Evolutionary conservation across 2,329 filamentous ascomycete genomes (phyloP).

Genomic region (Botrytis aclada): DNA sequence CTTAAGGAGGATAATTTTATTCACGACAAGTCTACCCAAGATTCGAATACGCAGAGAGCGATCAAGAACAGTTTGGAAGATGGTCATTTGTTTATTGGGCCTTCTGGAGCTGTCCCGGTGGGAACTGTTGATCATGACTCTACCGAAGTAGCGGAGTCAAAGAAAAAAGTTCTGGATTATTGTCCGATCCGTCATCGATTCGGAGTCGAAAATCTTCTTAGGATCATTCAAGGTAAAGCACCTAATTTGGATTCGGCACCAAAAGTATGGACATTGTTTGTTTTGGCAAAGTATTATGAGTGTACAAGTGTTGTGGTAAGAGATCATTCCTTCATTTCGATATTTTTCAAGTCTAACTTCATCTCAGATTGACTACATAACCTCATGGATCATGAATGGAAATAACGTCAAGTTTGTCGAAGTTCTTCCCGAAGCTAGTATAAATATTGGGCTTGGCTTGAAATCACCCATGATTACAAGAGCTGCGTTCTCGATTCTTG

Average conservation of each 20-base stretch:
- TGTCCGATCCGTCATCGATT: constrained; percentile 61
- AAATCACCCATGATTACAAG: constrained; percentile 45
- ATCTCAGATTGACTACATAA: constrained; percentile 44
- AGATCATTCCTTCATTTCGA: neutral
- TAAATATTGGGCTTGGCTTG: constrained; percentile 54
- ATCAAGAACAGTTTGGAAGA: neutral
- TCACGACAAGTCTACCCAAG: neutral
- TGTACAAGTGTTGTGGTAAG: constrained; percentile 46
- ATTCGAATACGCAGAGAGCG: neutral
- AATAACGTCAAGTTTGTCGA: constrained; percentile 60
- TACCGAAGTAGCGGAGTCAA: neutral
- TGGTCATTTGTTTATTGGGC: neutral
- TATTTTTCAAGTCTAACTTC: constrained; percentile 15
- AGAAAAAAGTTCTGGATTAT: constrained; percentile 51
- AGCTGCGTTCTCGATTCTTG: constrained; percentile 56
- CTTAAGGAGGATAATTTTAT: neutral
- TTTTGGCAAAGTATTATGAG: constrained; percentile 58
- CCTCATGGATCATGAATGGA: constrained; percentile 56
- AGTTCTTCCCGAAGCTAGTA: constrained; percentile 57
- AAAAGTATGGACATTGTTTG: constrained; percentile 65
- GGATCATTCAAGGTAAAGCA: constrained; percentile 53
- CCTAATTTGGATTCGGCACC: constrained; percentile 61
- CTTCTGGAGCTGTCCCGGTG: neutral
- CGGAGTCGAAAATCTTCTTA: constrained; percentile 60
- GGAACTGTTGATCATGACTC: neutral